Evolutionary conservation across 2,329 filamentous ascomycete genomes (phyloP).

Genomic region (Huntiella decipiens): DNA sequence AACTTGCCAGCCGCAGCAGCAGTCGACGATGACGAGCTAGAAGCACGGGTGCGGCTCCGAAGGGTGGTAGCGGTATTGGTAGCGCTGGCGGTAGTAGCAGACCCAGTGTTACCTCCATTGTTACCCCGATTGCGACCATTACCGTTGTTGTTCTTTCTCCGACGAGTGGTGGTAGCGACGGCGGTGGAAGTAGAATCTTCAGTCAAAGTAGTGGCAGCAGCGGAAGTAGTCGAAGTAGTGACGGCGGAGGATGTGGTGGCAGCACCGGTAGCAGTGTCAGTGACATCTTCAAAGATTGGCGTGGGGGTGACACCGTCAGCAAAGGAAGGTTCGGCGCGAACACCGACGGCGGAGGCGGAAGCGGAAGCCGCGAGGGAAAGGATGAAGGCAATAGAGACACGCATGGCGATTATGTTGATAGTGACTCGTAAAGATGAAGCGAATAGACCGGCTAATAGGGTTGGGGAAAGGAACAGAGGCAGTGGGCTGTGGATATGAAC

Average conservation of each 20-base stretch:
- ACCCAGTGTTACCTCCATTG: background rate
- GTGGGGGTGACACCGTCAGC: conserved; percentile 5
- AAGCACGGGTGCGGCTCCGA: background rate
- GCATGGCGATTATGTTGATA: conserved; percentile 2
- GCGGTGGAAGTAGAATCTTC: background rate
- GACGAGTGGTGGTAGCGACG: background rate
- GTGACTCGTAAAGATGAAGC: background rate
- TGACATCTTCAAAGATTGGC: conserved; percentile 9
- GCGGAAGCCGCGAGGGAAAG: conserved; percentile 4
- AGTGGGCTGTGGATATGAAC: too few species aligned
- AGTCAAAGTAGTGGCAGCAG: background rate
- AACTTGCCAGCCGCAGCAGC: background rate
- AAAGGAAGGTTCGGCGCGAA: conserved; percentile 6
- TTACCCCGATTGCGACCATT: background rate
- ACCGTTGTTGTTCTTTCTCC: background rate
- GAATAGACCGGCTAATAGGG: background rate
- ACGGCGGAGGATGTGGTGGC: background rate
- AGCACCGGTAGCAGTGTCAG: background rate
- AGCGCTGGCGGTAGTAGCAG: background rate
- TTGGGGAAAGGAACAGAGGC: background rate
- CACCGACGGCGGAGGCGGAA: conserved; percentile 1
- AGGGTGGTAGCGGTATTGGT: background rate
- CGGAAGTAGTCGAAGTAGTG: background rate
- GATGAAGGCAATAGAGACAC: conserved; percentile 1
- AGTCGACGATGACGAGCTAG: background rate